These are phyloP conservation scores for Spizellomyces sp. DNA, from an alignment of 192 early-diverging fungal genomes.

Conservation along the genomic window DNA sequence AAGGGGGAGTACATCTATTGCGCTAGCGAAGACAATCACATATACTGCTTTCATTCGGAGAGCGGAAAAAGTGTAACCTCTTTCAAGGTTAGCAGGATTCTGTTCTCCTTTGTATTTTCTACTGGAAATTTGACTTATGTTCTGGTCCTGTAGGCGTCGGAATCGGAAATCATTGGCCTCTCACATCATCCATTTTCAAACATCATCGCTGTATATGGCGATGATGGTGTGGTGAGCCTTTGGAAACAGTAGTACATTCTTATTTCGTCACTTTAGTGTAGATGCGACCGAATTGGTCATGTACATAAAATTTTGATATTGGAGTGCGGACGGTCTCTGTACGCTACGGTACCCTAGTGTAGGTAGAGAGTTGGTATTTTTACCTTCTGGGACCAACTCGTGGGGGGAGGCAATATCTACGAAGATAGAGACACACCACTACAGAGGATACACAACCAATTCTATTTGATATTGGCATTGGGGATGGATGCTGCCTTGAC, in stretches of 20 bases:
- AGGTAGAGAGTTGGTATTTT: too few species aligned
- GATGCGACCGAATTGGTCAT: background rate
- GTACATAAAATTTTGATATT: background rate
- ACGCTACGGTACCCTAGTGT: too few species aligned
- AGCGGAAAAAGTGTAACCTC: slow-evolving; percentile 53
- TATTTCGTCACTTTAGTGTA: background rate
- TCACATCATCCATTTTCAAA: slow-evolving; percentile 84
- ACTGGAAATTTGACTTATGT: background rate
- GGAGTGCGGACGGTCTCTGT: background rate
- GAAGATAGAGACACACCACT: too few species aligned
- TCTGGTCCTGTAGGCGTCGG: slow-evolving; percentile 45
- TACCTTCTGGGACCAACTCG: too few species aligned
- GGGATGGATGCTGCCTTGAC: slow-evolving; percentile 42
- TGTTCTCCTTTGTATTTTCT: background rate
- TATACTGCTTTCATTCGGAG: slow-evolving; percentile 72
- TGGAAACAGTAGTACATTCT: slow-evolving; percentile 24
- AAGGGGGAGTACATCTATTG: slow-evolving; percentile 84
- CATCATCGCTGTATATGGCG: slow-evolving; percentile 67
- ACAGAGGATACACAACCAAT: background rate
- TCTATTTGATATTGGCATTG: slow-evolving; percentile 49
- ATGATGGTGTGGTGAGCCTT: slow-evolving; percentile 55
- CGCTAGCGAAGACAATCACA: slow-evolving; percentile 65
- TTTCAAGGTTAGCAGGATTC: slow-evolving; percentile 43
- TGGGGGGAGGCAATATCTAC: too few species aligned
- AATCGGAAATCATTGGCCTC: slow-evolving; percentile 76